Conservation (phyloP, 805 yeast species). For the Metschnikowia hibisci region DNA sequence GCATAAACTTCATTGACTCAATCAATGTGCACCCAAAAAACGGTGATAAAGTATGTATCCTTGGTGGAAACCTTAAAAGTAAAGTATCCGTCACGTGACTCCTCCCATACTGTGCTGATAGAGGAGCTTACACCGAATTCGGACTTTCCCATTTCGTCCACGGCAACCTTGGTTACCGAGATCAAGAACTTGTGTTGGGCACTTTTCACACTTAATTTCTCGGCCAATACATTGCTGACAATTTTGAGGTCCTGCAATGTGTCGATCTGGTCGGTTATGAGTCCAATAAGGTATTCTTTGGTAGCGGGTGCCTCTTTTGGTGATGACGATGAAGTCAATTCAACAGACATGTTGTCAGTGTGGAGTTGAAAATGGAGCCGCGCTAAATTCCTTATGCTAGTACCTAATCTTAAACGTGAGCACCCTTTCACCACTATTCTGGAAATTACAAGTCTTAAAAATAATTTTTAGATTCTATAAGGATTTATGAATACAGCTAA, state of each 20-base stretch:
- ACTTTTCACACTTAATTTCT: constrained; percentile 39
- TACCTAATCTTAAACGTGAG: too few species aligned
- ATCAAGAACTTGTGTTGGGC: constrained; percentile 56
- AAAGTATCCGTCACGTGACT: constrained; percentile 50
- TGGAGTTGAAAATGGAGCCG: not conserved
- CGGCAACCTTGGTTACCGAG: constrained; percentile 35
- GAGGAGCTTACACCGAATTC: constrained; percentile 28
- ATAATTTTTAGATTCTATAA: too few species aligned
- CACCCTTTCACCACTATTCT: too few species aligned
- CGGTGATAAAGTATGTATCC: constrained; percentile 20
- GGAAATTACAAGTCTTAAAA: too few species aligned
- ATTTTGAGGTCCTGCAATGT: constrained; percentile 15
- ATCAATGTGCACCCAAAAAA: constrained; percentile 16
- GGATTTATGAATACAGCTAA: too few species aligned
- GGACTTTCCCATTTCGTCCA: constrained; percentile 16
- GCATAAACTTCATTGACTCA: not conserved
- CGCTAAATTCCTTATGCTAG: too few species aligned
- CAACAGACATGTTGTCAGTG: constrained; percentile 11
- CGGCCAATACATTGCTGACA: constrained; percentile 31
- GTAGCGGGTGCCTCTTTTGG: constrained; percentile 13
- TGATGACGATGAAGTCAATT: constrained; percentile 8
- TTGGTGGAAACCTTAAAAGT: constrained; percentile 28
- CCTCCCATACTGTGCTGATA: constrained; percentile 57
- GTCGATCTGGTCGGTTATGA: constrained; percentile 5
- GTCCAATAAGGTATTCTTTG: constrained; percentile 3